Evolutionary conservation across 2,329 filamentous ascomycete species (phyloP), one percentile per base, ranked within the genome.

Genomic region (Colletotrichum tamarilloi): DNA sequence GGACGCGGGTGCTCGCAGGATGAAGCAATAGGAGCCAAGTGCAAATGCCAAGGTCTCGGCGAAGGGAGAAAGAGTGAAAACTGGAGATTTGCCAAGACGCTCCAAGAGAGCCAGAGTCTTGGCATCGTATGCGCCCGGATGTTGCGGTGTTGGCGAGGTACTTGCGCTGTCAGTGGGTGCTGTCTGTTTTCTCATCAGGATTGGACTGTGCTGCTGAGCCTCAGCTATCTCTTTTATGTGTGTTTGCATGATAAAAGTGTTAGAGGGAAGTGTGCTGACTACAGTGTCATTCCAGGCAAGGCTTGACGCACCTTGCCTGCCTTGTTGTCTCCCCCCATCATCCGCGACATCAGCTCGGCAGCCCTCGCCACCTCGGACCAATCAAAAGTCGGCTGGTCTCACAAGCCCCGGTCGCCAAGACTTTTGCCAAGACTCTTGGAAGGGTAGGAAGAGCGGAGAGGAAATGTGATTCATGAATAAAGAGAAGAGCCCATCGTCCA

Each of bases 391-490:
- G 52, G 26, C 56, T 62, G 56, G 62, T 57, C 67, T 56, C 49
- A 49, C 67, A 65, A 58, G 56, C 71, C 60, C 67, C 60, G 28
- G 71, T 70, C 67, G 71, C 71, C 71, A 73, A 73, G 70, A 42
- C 70, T 70, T 70, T 57, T 70, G 71, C 67, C 67, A 73, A 73
- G 71, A 56, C 66, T 66, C 71, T 66, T 66, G 28, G 60, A 55
- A 73, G 62, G 60, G 60, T 66, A 73, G 71, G 71, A 70, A 73
- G 71, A 73, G 71, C 71, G 71, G 71, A 73, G 56, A 73, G 71
- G 71, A 70, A 73, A 73, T 73, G 70, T 73, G 60, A 73, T 73
- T 70, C 70, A 73, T 70, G 67, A 73, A 73, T 73, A 73, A 73
- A 73, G 71, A 70, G 56, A 66, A 46, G 65, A 66, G 71, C 71